phyloP scores from a whole-genome alignment of 2,329 filamentous ascomycete genomes.

The Chaetothyriales sp. region DNA sequence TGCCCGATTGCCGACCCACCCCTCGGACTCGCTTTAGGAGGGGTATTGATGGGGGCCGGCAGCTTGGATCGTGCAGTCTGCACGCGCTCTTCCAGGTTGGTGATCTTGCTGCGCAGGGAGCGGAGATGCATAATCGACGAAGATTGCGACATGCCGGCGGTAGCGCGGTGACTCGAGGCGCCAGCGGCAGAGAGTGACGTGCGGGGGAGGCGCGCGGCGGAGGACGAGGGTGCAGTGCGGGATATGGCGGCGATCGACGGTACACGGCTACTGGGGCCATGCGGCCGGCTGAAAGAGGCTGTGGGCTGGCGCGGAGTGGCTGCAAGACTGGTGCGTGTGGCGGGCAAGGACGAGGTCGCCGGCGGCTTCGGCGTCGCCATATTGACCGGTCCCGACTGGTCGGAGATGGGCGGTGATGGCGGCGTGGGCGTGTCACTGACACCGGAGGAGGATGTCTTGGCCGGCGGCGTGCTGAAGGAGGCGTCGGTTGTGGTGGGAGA shows the following conservation, averaged over 20 bases:
- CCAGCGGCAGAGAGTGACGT: conserved; percentile 6
- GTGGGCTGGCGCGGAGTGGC: conserved; percentile 40
- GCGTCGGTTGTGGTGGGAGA: conserved; percentile 70
- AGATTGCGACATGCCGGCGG: conserved; percentile 40
- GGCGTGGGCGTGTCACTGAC: conserved; percentile 62
- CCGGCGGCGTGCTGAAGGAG: conserved; percentile 74
- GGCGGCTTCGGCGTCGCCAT: conserved; percentile 31
- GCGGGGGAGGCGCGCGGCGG: conserved; percentile 19
- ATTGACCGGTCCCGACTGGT: conserved; percentile 50
- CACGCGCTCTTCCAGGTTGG: conserved; percentile 84
- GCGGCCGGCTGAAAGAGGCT: conserved; percentile 31
- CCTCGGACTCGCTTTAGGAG: conserved; percentile 68
- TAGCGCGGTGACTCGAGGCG: conserved; percentile 11
- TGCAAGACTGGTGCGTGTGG: background rate
- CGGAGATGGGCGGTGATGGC: conserved; percentile 86
- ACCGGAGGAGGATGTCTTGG: conserved; percentile 48
- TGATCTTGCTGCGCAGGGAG: conserved; percentile 89
- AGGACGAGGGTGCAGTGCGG: conserved; percentile 33
- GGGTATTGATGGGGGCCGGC: conserved; percentile 64
- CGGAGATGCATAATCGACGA: conserved; percentile 84
- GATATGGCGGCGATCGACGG: conserved; percentile 44
- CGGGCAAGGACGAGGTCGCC: conserved; percentile 32
- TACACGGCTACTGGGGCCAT: conserved; percentile 43
- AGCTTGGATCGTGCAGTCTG: conserved; percentile 85
- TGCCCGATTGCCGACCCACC: conserved; percentile 36